Percentiles rank a stretch among this genome's conserved stretches.
These are phyloP conservation scores for Fusarium keratoplasticum DNA, from an alignment of 2,329 filamentous ascomycete species.

Conservation along the genomic window DNA sequence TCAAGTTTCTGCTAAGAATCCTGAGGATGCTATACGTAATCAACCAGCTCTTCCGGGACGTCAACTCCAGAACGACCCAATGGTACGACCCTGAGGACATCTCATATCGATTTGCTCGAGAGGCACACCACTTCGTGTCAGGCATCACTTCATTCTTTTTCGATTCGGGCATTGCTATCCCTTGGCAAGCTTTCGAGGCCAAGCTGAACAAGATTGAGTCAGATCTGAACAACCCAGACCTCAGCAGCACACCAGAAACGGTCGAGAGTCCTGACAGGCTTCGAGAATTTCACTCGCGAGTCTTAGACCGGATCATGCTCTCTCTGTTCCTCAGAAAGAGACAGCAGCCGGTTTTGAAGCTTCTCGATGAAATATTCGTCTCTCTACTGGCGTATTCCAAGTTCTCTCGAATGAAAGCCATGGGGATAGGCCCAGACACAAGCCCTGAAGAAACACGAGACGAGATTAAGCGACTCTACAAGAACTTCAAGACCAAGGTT, in stretches of 20 bases:
- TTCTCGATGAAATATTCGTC: constrained; percentile 82
- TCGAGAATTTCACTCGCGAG: constrained; percentile 75
- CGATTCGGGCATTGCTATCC: constrained; percentile 77
- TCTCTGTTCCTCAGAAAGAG: constrained; percentile 79
- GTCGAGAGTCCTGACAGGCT: constrained; percentile 72
- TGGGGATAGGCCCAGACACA: constrained; percentile 39
- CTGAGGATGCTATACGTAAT: constrained; percentile 83
- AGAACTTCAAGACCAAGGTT: constrained; percentile 76
- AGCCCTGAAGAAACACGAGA: constrained; percentile 9
- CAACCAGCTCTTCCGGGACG: constrained; percentile 71
- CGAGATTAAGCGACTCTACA: constrained; percentile 64
- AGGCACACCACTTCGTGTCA: constrained; percentile 83
- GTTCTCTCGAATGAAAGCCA: constrained; percentile 54
- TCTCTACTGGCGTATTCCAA: constrained; percentile 79
- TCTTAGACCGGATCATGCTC: constrained; percentile 80
- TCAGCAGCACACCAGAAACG: constrained; percentile 47
- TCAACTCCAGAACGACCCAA: constrained; percentile 53
- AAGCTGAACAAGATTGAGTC: constrained; percentile 74
- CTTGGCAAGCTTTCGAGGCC: constrained; percentile 78
- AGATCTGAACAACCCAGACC: constrained; percentile 60
- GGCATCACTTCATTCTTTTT: constrained; percentile 82
- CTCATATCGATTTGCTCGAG: constrained; percentile 73
- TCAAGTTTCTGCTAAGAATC: constrained; percentile 81
- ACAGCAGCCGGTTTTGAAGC: constrained; percentile 76
- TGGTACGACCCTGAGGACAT: constrained; percentile 53